These are phyloP conservation scores for Nyssa sinensis DNA, from an alignment of 148 eudicot species.

Conservation along the genomic window DNA sequence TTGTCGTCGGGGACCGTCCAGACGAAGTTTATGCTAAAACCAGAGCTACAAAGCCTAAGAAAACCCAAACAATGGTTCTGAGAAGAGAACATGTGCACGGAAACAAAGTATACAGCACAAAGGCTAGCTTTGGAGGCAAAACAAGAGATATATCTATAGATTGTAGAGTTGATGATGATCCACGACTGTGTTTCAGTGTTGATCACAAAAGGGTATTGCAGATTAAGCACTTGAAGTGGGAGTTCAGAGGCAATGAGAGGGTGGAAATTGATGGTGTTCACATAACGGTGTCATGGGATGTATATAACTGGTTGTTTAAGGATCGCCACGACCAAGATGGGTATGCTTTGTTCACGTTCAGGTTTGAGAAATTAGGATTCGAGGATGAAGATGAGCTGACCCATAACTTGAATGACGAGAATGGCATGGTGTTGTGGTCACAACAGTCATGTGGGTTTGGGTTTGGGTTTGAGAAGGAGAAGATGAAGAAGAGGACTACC, in stretches of 20 bases:
- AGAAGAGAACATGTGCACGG: conserved; percentile 70
- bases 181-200: conserved; percentile 40
- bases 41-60: not conserved
- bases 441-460: conserved; percentile 63
- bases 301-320: conserved; percentile 63
- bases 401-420: not conserved
- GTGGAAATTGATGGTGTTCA: conserved; percentile 58
- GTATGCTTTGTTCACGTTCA: conserved; percentile 67
- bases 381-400: conserved; percentile 4
- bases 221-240: conserved; percentile 73
- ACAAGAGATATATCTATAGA: conserved; percentile 46
- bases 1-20: conserved; percentile 40
- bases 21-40: conserved; percentile 30
- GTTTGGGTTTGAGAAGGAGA: conserved; percentile 54
- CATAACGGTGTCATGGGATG: conserved; percentile 79
- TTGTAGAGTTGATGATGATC: conserved; percentile 40
- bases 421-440: conserved; percentile 28
- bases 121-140: conserved; percentile 39
- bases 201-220: conserved; percentile 51
- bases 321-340: conserved; percentile 43
- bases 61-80: conserved; percentile 35
- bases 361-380: conserved; percentile 39
- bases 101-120: conserved; percentile 42
- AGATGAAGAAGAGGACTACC: conserved; percentile 45
- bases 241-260: conserved; percentile 76